phyloP scores from a whole-genome alignment of 768 basidiomycete genomes.

The Hygrocybe coccinea region DNA sequence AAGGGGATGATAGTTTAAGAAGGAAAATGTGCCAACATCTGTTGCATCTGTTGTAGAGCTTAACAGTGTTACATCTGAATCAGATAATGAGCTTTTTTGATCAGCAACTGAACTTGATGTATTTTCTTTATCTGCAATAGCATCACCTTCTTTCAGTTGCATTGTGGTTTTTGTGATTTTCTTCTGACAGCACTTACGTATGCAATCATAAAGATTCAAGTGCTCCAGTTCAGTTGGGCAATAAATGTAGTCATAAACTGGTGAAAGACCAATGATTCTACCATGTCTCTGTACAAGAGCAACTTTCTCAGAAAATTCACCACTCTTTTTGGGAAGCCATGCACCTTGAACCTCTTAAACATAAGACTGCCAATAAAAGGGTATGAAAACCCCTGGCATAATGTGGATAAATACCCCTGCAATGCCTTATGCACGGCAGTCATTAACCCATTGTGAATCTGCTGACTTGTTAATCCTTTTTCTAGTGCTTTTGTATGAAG shows the following conservation, averaged over 20 bases:
- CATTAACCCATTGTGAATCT: too few species aligned
- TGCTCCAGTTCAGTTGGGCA: constrained; percentile 10
- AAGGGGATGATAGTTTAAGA: background rate
- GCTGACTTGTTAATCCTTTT: background rate
- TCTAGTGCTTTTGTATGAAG: background rate
- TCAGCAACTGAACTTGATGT: background rate
- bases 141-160: too few species aligned
- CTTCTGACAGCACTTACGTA: constrained; percentile 3
- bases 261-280: constrained; percentile 17
- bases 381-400: too few species aligned
- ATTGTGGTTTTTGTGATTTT: background rate
- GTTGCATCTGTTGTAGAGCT: background rate
- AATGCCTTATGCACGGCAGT: background rate
- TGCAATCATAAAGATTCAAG: constrained; percentile 15
- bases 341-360: background rate
- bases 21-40: background rate
- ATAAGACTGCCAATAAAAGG: background rate
- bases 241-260: constrained; percentile 14
- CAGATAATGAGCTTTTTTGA: background rate
- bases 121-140: background rate
- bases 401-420: too few species aligned
- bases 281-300: constrained; percentile 14
- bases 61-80: background rate
- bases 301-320: constrained; percentile 12
- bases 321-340: background rate